Evolutionary conservation across 73 alveolate species (phyloP), one percentile per base, ranked within the genome.

Genomic region (Paramecium bursaria): DNA sequence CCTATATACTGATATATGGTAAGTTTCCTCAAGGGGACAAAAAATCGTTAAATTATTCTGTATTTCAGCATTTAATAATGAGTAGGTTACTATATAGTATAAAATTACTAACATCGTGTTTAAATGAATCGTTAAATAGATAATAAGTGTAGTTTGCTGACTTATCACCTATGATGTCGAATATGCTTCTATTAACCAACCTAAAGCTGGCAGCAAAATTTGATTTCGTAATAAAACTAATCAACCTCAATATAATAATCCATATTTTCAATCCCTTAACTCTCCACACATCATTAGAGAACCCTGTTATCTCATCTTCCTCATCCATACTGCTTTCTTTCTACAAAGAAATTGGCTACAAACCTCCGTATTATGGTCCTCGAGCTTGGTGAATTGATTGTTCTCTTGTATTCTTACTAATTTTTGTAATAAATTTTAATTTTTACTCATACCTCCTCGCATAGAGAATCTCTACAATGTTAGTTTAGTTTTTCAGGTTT

Each of bases 181-280:
- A 57, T 10, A 57, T 50, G 33, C 33, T 23, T n/a, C 33, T 57
- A 30, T 57, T 57, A 27, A 57, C 33, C 33, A 57, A 57, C 33
- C 33, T 57, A 30, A 57, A 57, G 29, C 76, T 57, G 27, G 76
- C 33, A n/a, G 76, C 76, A n/a, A 57, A 57, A 29, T 57, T 57
- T 57, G 76, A 57, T 57, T 57, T 57, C 33, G 76, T 57, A 7
- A 57, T 57, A 57, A 57, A 57, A 26, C 76, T 57, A 13, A 57
- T 57, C 21, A 57, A 57, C 33, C 76, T 19, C 19, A 57, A 57
- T 23, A 50, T 57, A 4, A 57, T 57, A 48, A 57, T 57, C 0
- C 27, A 31, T 1, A 57, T 57, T 29, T 57, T 50, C 7, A 57
- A 57, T 30, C 51, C 76, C 19, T 57, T 57, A 7, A 17, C 33